These are phyloP conservation scores for Metroxylon sagu DNA, from an alignment of 176 grass and related monocot genomes.

Conservation along the genomic window DNA sequence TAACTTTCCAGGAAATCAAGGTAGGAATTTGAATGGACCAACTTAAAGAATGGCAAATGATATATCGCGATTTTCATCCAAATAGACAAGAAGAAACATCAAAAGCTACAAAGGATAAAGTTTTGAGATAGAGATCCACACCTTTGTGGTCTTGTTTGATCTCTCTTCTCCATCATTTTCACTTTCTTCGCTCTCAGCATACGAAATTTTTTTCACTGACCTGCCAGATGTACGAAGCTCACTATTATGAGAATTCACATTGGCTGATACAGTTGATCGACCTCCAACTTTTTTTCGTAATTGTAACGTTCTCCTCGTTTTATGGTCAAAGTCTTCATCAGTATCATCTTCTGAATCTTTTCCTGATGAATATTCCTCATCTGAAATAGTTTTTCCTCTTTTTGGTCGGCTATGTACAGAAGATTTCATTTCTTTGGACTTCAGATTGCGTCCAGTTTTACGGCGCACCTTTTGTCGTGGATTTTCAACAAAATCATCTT, in stretches of 20 bases:
- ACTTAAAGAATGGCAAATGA: no score
- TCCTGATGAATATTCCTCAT: constrained; percentile 85
- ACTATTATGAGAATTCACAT: constrained; percentile 32
- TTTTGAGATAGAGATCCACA: constrained; percentile 12
- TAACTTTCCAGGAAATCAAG: no score
- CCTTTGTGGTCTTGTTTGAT: constrained; percentile 68
- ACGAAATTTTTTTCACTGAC: constrained; percentile 72
- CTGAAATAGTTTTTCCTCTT: constrained; percentile 52
- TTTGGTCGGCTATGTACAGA: constrained; percentile 44
- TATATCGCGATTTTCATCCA: no score
- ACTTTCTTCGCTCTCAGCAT: constrained; percentile 97
- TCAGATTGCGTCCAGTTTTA: constrained; percentile 49
- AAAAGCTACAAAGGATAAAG: no score
- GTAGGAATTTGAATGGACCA: no score
- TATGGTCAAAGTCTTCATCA: constrained; percentile 37
- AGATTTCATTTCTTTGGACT: constrained; percentile 48
- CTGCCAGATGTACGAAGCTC: constrained; percentile 80
- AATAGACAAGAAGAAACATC: no score
- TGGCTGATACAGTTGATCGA: constrained; percentile 19
- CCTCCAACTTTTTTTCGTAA: constrained; percentile 40
- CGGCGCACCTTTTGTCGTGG: constrained; percentile 37
- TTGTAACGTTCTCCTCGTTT: constrained; percentile 36
- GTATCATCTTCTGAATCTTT: constrained; percentile 59
- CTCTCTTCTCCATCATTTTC: constrained; percentile 69
- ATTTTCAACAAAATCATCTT: constrained; percentile 54